Conservation (phyloP, 257 asterid genomes). For the Jaltomata sinuosa region DNA sequence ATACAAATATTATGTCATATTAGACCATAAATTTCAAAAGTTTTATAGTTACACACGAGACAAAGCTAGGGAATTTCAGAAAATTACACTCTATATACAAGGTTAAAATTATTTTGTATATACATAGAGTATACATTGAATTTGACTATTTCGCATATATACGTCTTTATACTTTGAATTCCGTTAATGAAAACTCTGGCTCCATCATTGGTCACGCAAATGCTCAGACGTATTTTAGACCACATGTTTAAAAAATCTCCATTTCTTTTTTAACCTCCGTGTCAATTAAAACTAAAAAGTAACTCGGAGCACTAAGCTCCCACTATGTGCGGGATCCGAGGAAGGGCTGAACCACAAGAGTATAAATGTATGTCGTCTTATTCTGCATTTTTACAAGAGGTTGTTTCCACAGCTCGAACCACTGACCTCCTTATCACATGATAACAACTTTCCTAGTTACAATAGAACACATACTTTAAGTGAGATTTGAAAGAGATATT, state of each 20-base stretch:
- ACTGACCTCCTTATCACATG: not conserved
- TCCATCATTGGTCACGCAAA: not conserved
- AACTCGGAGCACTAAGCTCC: not conserved
- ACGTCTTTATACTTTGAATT: not conserved
- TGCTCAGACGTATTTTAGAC: too few relatives aligned
- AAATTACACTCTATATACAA: not conserved
- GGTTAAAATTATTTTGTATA: not conserved
- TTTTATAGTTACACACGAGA: not conserved
- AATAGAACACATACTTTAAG: not conserved
- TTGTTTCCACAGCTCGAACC: not conserved
- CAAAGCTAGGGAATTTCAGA: not conserved
- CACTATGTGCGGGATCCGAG: not conserved
- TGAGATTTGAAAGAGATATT: not conserved
- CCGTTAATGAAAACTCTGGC: not conserved
- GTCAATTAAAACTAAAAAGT: not conserved
- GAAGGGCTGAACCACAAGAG: accelerated
- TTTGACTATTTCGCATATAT: not conserved
- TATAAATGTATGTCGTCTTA: not conserved
- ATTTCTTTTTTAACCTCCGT: not conserved
- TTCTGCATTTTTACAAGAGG: not conserved
- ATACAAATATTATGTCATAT: too few relatives aligned
- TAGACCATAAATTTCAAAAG: too few relatives aligned
- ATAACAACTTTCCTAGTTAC: not conserved
- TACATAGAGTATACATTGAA: not conserved
- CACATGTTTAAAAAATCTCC: not conserved